phyloP scores from a whole-genome alignment of 2,329 filamentous ascomycete genomes.

The Phialemonium atrogriseum region DNA sequence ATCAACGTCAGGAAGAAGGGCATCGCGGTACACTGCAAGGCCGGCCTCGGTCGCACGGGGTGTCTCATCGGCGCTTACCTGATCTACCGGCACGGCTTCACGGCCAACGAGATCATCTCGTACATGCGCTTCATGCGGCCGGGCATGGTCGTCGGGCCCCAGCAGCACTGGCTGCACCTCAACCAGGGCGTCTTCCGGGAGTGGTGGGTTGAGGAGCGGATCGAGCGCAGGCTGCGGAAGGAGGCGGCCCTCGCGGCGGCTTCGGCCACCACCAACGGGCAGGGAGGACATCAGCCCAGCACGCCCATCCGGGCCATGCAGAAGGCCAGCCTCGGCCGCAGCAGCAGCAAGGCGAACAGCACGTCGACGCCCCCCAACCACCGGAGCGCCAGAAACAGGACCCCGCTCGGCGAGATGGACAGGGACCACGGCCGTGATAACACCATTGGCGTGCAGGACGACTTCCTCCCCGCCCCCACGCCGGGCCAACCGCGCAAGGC shows the following conservation, averaged over 20 bases:
- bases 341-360: conserved; percentile 49
- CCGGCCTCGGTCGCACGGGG: conserved; percentile 87
- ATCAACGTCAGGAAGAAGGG: conserved; percentile 86
- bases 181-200: conserved; percentile 97
- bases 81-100: conserved; percentile 96
- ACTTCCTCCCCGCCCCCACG: conserved; percentile 89
- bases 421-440: conserved; percentile 51
- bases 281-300: conserved; percentile 32
- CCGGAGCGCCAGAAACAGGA: conserved; percentile 62
- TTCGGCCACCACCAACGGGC: conserved; percentile 25
- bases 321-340: conserved; percentile 47
- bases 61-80: conserved; percentile 96
- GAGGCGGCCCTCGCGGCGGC: conserved; percentile 40
- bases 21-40: conserved; percentile 98
- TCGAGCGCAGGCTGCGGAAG: conserved; percentile 59
- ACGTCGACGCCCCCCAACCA: conserved; percentile 75
- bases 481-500: conserved; percentile 93
- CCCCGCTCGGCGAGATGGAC: conserved; percentile 90
- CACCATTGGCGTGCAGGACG: conserved; percentile 65
- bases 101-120: conserved; percentile 91
- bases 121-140: conserved; percentile 99
- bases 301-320: conserved; percentile 56
- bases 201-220: conserved; percentile 91
- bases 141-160: conserved; percentile 96
- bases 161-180: conserved; percentile 97